Percentiles rank a stretch among this genome's conserved stretches.
phyloP scores from a whole-genome alignment of 2,329 filamentous ascomycete species.

The Scedosporium dehoogii region DNA sequence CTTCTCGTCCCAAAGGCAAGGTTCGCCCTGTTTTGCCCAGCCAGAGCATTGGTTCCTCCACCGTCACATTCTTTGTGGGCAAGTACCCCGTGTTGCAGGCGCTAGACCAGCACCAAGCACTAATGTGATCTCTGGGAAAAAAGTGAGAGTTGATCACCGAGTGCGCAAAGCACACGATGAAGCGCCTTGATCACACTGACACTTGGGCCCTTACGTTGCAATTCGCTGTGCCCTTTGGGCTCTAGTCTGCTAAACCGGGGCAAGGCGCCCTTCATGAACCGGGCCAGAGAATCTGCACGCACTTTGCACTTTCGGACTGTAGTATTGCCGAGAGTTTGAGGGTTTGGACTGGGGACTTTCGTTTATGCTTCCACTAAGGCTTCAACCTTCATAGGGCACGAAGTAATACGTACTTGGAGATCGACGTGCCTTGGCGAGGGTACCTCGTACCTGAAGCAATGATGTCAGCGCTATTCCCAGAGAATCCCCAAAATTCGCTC shows the following conservation, averaged over 20 bases:
- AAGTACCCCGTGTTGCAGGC: neutral
- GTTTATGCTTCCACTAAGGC: too few relatives aligned
- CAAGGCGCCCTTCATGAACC: too few relatives aligned
- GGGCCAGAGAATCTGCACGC: too few relatives aligned
- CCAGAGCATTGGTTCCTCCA: neutral
- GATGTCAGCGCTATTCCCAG: neutral
- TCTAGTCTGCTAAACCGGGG: too few relatives aligned
- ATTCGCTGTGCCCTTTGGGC: neutral
- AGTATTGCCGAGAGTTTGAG: too few relatives aligned
- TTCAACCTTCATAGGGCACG: neutral
- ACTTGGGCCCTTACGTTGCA: neutral
- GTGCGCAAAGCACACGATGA: neutral
- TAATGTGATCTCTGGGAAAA: neutral
- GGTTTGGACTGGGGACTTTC: too few relatives aligned
- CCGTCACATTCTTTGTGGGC: neutral
- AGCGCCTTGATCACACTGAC: neutral
- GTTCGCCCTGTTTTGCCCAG: neutral
- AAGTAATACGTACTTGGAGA: neutral
- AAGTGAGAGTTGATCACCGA: neutral
- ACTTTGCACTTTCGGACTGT: too few relatives aligned
- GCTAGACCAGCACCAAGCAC: neutral
- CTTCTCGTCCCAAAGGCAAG: neutral
- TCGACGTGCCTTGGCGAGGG: neutral
- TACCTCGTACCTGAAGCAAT: neutral
- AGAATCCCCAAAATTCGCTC: neutral